phyloP scores from a whole-genome alignment of 2,329 filamentous ascomycete genomes.

The Ophiosphaerella korrae region DNA sequence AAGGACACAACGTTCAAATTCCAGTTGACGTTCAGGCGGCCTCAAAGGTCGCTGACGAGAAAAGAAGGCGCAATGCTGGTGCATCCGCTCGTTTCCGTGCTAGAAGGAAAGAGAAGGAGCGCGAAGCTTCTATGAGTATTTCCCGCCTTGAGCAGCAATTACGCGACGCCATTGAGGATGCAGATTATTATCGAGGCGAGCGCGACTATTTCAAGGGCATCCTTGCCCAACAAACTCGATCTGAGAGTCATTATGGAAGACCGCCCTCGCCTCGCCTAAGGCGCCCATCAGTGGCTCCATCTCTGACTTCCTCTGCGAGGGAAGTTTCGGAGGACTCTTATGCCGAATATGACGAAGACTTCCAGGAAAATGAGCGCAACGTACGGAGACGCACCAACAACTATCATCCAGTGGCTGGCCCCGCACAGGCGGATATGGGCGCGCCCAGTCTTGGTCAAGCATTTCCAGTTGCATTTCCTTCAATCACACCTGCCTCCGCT shows the following conservation, averaged over 20 bases:
- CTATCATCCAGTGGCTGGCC: constrained; percentile 39
- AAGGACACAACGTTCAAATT: constrained; percentile 61
- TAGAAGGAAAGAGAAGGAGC: constrained; percentile 81
- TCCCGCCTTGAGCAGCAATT: constrained; percentile 71
- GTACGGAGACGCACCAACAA: constrained; percentile 45
- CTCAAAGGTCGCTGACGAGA: constrained; percentile 82
- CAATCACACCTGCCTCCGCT: constrained; percentile 21
- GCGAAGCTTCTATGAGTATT: constrained; percentile 71
- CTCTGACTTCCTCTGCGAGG: constrained; percentile 32
- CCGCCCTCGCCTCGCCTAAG: constrained; percentile 51
- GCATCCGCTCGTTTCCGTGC: constrained; percentile 82
- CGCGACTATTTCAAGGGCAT: constrained; percentile 67
- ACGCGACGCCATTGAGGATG: constrained; percentile 69
- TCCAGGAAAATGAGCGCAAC: constrained; percentile 39
- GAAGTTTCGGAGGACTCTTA: constrained; percentile 40
- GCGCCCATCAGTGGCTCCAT: constrained; percentile 36
- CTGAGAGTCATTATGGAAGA: constrained; percentile 52
- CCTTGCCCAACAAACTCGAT: constrained; percentile 63
- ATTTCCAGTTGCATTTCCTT: constrained; percentile 27
- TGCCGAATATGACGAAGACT: constrained; percentile 39
- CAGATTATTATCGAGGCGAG: constrained; percentile 75
- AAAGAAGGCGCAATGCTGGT: constrained; percentile 81
- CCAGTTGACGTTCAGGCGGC: constrained; percentile 81
- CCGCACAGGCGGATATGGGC: constrained; percentile 26
- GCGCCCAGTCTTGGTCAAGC: constrained; percentile 22